A percentile compares a stretch with the other conserved stretches of the same genome.
phyloP scores from a whole-genome alignment of 176 grass and related monocot genomes.

The Juncus effusus region DNA sequence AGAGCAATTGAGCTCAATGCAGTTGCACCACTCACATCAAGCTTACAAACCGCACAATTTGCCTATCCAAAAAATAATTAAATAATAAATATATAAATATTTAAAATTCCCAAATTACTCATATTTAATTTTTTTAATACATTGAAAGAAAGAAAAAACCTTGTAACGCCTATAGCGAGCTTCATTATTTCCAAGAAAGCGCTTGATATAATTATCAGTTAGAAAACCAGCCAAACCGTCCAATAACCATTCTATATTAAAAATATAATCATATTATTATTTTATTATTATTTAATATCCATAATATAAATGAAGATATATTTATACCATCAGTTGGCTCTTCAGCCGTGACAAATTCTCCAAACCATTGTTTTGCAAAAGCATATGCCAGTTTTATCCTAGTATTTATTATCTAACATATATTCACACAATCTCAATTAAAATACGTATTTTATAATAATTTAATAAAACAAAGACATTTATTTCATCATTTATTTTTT shows the following conservation, averaged over 20 bases:
- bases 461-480: neutral
- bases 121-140: too few species aligned
- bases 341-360: conserved; percentile 85
- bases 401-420: conserved; percentile 73
- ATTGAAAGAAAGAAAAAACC: conserved; percentile 31
- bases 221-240: conserved; percentile 98
- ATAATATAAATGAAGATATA: conserved; percentile 26
- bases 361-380: conserved; percentile 97
- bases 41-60: conserved; percentile 78
- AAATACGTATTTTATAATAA: too few species aligned
- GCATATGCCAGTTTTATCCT: conserved; percentile 89
- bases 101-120: too few species aligned
- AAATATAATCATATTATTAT: conserved; percentile 31
- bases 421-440: neutral
- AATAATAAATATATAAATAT: conserved; percentile 8
- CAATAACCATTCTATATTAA: conserved; percentile 82
- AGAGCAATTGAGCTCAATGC: conserved; percentile 75
- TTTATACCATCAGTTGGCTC: conserved; percentile 71
- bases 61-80: conserved; percentile 41
- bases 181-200: conserved; percentile 91
- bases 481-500: neutral
- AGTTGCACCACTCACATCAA: conserved; percentile 74
- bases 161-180: conserved; percentile 88
- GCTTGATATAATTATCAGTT: conserved; percentile 82
- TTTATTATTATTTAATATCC: neutral